Base-by-base conservation (phyloP, 2,329 filamentous ascomycete genomes). In the Hyphodiscus sp. region DNA sequence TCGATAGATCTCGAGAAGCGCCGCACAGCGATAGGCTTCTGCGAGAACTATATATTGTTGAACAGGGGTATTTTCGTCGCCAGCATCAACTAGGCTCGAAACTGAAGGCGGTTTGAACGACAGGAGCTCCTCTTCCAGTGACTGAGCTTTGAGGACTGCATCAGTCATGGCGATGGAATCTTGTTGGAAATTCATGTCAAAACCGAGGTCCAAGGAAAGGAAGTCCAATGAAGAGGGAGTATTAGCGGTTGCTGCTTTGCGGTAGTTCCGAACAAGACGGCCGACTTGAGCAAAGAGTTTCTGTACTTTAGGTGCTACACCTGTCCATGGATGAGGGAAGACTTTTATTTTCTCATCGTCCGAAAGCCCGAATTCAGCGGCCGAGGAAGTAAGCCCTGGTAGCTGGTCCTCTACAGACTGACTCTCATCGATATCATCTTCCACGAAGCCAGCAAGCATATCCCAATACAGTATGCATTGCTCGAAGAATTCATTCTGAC, bases 391-490 rank as follows among this genome's bases (percentile, higher is more conserved):
- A 5, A 51, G 49, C 19, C 49, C 46, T 3, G 23, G 10, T 10
- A 47, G 38, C 13, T 13, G 18, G 13, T 53, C 38, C 4, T 49
- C 58, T 19, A 49, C 53, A 41, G 59, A 56, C 16, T 57, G 58
- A 52, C 61, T 58, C 19, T 61, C 63, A 51, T 65, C 58, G 6
- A 63, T 49, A 26, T 64, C 59, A 20, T 65, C 63, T 44, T 63
- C 59, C 2, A 66, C 61, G 47, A 62, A 66, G 7, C 62, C 63
- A 13, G 61, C 64, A 38, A 66, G 55, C 58, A 66, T 60, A 47
- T 65, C 64, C 63, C 64, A 66, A 44, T 66, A 66, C n/a, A 66
- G 19, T 16, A 66, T 66, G 43, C 64, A 66, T 42, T 66, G 63
- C 16, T 65, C 59, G 20, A 66, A 66, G 23, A 66, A 65, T 41